Conservation (phyloP, 2,329 filamentous ascomycete species). For the Aspergillus sp. region DNA sequence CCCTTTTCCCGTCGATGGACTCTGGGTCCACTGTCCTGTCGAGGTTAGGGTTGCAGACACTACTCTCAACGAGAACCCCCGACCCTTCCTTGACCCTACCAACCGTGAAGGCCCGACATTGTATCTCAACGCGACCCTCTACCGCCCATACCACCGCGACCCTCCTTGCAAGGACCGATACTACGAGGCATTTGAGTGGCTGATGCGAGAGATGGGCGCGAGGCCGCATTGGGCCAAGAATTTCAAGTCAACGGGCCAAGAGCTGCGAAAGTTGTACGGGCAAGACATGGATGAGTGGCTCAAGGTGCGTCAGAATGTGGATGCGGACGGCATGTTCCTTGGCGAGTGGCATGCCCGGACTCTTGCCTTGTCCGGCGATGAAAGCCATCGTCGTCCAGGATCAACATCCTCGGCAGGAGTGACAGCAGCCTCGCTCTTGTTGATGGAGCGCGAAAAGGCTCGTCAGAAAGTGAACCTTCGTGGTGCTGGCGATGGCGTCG, state of each 20-base stretch:
- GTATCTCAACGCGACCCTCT: constrained; percentile 89
- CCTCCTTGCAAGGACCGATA: constrained; percentile 77
- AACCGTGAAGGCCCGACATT: constrained; percentile 71
- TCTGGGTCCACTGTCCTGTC: constrained; percentile 88
- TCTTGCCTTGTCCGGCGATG: constrained; percentile 52
- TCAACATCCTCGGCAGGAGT: constrained; percentile 13
- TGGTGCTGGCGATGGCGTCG: constrained; percentile 45
- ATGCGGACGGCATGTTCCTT: constrained; percentile 84
- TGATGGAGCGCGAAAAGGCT: constrained; percentile 50
- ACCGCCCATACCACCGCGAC: constrained; percentile 77
- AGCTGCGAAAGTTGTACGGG: constrained; percentile 70
- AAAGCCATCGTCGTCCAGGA: constrained; percentile 14
- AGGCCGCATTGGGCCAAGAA: constrained; percentile 94
- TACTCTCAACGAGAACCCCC: constrained; percentile 51
- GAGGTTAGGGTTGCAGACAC: constrained; percentile 88
- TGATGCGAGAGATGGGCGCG: constrained; percentile 84
- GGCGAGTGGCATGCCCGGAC: constrained; percentile 85
- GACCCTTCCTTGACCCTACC: constrained; percentile 76
- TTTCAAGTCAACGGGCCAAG: constrained; percentile 67
- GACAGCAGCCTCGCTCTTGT: constrained; percentile 31
- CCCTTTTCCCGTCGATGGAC: constrained; percentile 75
- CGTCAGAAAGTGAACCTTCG: constrained; percentile 32
- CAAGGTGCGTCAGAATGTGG: constrained; percentile 68
- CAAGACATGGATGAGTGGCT: constrained; percentile 69
- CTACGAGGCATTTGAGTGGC: constrained; percentile 87